Conservation (phyloP, 371 early-diverging fungal genomes). For the Mortierella sp. region DNA sequence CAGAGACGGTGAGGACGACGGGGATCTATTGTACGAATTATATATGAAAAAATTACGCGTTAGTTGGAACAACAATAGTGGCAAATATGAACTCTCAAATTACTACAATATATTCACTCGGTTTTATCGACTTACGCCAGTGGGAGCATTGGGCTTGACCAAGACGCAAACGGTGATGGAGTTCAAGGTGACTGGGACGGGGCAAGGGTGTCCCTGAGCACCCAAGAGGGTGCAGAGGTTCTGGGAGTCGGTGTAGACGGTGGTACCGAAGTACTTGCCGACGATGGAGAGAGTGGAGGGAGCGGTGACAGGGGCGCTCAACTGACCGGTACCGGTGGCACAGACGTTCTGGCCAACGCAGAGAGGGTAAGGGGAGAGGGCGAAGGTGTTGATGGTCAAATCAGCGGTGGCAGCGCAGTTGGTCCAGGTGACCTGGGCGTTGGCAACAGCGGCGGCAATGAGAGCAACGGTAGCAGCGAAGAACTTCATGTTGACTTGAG, state of each 20-base stretch:
- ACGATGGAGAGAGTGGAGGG: conserved; percentile 18
- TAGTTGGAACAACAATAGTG: background rate
- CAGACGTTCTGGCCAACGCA: conserved; percentile 39
- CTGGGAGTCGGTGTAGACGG: conserved; percentile 49
- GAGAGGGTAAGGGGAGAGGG: conserved; percentile 36
- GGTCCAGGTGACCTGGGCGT: conserved; percentile 25
- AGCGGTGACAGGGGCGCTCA: conserved; percentile 21
- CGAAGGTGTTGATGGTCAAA: conserved; percentile 16
- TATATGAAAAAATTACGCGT: background rate
- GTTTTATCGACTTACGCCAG: conserved; percentile 4
- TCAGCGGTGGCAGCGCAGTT: conserved; percentile 31
- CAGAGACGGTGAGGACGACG: conserved; percentile 31
- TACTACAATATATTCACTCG: too few species aligned
- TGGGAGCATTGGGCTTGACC: conserved; percentile 26
- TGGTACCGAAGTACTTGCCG: conserved; percentile 23
- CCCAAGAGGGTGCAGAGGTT: conserved; percentile 36
- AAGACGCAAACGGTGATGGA: conserved; percentile 39
- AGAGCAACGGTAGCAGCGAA: conserved; percentile 36
- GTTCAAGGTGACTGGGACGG: conserved; percentile 31
- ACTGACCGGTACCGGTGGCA: conserved; percentile 26
- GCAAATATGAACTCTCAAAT: background rate
- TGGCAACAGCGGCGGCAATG: conserved; percentile 26
- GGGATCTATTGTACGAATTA: conserved; percentile 2
- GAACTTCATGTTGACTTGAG: conserved; percentile 43
- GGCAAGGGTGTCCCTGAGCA: conserved; percentile 35